phyloP scores from a whole-genome alignment of 495 filamentous ascomycete species.

The Penicillium angulare region DNA sequence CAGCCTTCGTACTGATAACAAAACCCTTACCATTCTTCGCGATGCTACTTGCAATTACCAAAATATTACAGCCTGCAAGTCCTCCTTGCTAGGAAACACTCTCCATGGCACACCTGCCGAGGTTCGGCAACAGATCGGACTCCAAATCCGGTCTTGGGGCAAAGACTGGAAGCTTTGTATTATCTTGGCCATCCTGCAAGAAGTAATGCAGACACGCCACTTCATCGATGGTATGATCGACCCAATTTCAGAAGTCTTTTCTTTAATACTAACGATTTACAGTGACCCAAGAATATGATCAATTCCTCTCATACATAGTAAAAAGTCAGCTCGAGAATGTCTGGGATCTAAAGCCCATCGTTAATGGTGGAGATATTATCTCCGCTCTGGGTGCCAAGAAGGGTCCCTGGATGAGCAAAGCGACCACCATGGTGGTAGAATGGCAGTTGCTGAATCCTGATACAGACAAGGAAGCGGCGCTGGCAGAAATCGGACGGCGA shows the following conservation, averaged over 20 bases:
- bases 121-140: constrained; percentile 59
- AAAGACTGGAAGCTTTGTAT: constrained; percentile 74
- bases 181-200: constrained; percentile 66
- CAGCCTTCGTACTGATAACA: constrained; percentile 77
- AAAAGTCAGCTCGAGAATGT: constrained; percentile 42
- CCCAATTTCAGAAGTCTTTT: neutral
- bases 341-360: constrained; percentile 53
- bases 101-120: constrained; percentile 36
- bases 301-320: constrained; percentile 44
- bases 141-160: constrained; percentile 76
- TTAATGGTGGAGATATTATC: constrained; percentile 65
- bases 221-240: constrained; percentile 29
- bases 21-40: constrained; percentile 61
- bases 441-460: constrained; percentile 86
- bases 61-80: constrained; percentile 60
- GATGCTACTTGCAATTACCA: constrained; percentile 57
- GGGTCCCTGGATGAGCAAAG: constrained; percentile 77
- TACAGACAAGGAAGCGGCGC: constrained; percentile 55
- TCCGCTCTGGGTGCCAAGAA: constrained; percentile 57
- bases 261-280: constrained; percentile 10
- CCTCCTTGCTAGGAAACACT: constrained; percentile 30
- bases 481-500: constrained; percentile 61
- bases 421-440: constrained; percentile 67
- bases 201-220: constrained; percentile 49
- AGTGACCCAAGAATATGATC: constrained; percentile 44